Conservation (phyloP, 306 rosid genomes). For the Acacia acuminata region DNA sequence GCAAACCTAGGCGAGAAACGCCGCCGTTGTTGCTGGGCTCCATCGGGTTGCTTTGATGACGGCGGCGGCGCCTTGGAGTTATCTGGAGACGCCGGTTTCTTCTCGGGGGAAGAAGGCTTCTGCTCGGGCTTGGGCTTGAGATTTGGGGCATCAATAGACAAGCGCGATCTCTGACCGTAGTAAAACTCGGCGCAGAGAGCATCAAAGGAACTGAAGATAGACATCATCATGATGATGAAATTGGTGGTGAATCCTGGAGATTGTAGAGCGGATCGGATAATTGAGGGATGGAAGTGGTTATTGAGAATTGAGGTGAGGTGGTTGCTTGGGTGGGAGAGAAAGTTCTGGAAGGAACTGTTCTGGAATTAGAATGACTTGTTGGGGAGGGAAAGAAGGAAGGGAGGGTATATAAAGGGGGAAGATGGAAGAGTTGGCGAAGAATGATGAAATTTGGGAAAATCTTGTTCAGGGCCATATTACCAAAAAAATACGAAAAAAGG, state of each 20-base stretch:
- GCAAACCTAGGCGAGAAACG: slow-evolving; percentile 46
- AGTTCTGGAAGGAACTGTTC: neutral
- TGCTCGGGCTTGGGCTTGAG: slow-evolving; percentile 25
- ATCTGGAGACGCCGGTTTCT: neutral
- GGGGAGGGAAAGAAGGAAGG: neutral
- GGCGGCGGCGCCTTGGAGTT: neutral
- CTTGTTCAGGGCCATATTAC: too few species aligned
- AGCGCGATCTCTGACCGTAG: slow-evolving; percentile 23
- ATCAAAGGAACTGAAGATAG: slow-evolving; percentile 58
- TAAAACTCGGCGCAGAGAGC: slow-evolving; percentile 16
- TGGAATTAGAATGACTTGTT: neutral
- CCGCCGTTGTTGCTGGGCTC: neutral
- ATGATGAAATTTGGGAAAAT: neutral
- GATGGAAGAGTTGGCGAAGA: neutral
- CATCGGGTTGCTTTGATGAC: neutral
- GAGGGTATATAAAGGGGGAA: neutral
- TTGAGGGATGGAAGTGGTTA: neutral
- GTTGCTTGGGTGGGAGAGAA: neutral
- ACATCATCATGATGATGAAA: slow-evolving; percentile 42
- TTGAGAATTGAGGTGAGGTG: neutral
- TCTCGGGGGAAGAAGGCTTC: neutral
- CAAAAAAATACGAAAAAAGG: too few species aligned
- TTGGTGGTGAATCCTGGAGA: too few species aligned
- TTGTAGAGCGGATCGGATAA: neutral
- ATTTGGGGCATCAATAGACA: neutral